Evolutionary conservation across 257 asterid species (phyloP).

Genomic region (Petunia secreta): DNA sequence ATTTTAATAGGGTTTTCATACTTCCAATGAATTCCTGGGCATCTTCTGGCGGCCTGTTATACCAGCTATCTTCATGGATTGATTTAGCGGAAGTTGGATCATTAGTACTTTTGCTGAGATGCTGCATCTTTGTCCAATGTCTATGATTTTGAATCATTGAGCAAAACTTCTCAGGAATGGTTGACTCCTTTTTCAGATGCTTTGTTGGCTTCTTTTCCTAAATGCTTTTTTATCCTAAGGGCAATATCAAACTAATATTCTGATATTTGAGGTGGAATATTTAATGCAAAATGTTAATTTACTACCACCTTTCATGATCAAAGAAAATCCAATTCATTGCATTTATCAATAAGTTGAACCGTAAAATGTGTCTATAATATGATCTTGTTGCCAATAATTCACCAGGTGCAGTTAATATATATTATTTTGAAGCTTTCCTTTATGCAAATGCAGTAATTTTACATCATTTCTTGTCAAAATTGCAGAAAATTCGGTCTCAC

Average conservation of each 20-base stretch:
- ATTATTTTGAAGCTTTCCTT: conserved; percentile 26
- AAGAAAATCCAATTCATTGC: conserved; percentile 17
- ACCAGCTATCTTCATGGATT: conserved; percentile 10
- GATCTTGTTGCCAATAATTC: background rate
- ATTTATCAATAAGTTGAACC: conserved; percentile 5
- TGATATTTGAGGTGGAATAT: background rate
- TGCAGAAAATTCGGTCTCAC: conserved; percentile 86
- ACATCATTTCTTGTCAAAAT: conserved; percentile 30
- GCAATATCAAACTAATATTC: conserved; percentile 3
- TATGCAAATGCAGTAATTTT: conserved; percentile 28
- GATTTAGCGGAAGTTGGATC: background rate
- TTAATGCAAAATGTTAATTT: conserved; percentile 14
- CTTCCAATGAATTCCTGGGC: background rate
- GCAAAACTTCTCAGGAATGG: background rate
- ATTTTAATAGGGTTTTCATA: background rate
- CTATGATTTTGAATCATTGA: background rate
- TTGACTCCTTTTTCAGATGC: background rate
- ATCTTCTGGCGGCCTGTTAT: background rate
- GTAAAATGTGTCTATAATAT: background rate
- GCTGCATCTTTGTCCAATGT: conserved; percentile 2
- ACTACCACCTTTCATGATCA: conserved; percentile 18
- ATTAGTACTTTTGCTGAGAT: background rate
- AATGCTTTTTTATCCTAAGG: conserved; percentile 4
- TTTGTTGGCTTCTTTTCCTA: conserved; percentile 5
- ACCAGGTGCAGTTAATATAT: background rate